Conservation (phyloP, 495 filamentous ascomycete species). For the Mycothermus thermophilus region DNA sequence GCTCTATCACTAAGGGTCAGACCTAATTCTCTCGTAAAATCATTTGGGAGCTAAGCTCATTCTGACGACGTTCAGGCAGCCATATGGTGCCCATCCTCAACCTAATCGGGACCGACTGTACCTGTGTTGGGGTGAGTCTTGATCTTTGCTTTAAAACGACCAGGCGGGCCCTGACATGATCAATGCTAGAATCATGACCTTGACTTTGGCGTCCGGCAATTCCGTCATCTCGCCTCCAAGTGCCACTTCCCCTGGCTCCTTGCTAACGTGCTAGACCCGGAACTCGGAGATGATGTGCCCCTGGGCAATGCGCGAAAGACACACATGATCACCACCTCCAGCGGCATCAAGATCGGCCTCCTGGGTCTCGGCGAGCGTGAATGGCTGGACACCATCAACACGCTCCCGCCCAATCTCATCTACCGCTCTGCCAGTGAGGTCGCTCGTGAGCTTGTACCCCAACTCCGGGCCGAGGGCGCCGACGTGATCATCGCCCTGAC, state of each 20-base stretch:
- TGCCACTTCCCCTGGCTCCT: constrained; percentile 84
- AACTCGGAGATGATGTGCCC: constrained; percentile 51
- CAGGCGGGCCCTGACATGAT: constrained; percentile 2
- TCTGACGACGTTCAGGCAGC: no score
- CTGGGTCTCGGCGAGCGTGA: constrained; percentile 66
- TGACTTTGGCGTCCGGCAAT: constrained; percentile 79
- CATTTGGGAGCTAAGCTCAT: no score
- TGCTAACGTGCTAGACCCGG: constrained; percentile 72
- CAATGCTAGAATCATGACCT: constrained; percentile 64
- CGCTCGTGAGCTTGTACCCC: constrained; percentile 54
- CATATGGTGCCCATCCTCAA: constrained; percentile 90
- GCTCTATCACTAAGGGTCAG: constrained; percentile 67
- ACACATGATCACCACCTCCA: constrained; percentile 58
- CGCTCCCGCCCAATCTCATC: constrained; percentile 62
- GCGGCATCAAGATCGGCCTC: constrained; percentile 73
- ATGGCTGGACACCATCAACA: constrained; percentile 80
- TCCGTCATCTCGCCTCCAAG: constrained; percentile 53
- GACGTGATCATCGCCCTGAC: constrained; percentile 71
- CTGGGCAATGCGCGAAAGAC: constrained; percentile 58
- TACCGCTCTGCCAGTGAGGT: constrained; percentile 63
- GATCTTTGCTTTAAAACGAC: neutral
- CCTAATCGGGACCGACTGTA: constrained; percentile 55
- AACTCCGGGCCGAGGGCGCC: constrained; percentile 59
- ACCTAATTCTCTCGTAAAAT: no score
- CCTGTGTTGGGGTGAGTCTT: constrained; percentile 59